These are phyloP conservation scores for Nemania diffusa DNA, from an alignment of 2,329 filamentous ascomycete genomes.

Conservation along the genomic window DNA sequence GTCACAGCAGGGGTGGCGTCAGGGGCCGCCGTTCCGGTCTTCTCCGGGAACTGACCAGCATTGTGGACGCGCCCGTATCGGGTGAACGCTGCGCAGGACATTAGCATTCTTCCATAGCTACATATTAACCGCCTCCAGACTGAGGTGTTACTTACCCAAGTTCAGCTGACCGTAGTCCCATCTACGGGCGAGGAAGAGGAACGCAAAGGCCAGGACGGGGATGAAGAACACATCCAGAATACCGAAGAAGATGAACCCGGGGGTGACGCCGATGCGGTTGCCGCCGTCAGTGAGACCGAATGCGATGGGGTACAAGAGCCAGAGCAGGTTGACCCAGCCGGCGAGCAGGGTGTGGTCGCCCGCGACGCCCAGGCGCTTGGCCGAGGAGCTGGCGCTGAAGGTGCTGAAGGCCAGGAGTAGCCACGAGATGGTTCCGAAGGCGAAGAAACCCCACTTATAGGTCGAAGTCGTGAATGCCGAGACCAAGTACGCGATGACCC, in stretches of 20 bases:
- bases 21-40: slow-evolving; percentile 45
- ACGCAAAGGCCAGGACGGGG: slow-evolving; percentile 55
- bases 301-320: slow-evolving; percentile 65
- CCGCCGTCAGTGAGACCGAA: slow-evolving; percentile 64
- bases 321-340: slow-evolving; percentile 61
- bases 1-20: slow-evolving; percentile 41
- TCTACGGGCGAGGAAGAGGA: slow-evolving; percentile 56
- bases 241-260: slow-evolving; percentile 63
- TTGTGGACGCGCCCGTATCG: slow-evolving; percentile 63
- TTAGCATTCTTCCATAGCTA: background rate
- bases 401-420: slow-evolving; percentile 59
- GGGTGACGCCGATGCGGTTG: slow-evolving; percentile 60
- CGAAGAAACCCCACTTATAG: slow-evolving; percentile 70
- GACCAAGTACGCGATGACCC: slow-evolving; percentile 61
- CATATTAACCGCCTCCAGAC: background rate
- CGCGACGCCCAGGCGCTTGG: slow-evolving; percentile 55
- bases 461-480: slow-evolving; percentile 58
- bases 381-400: slow-evolving; percentile 52
- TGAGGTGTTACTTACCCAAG: slow-evolving; percentile 47
- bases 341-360: slow-evolving; percentile 59
- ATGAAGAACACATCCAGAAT: slow-evolving; percentile 63
- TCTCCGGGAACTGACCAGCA: slow-evolving; percentile 59
- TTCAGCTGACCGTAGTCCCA: slow-evolving; percentile 65
- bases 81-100: slow-evolving; percentile 55
- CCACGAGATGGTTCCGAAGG: slow-evolving; percentile 61